Base-by-base conservation (phyloP, 495 filamentous ascomycete genomes). In the Neurospora sp. region DNA sequence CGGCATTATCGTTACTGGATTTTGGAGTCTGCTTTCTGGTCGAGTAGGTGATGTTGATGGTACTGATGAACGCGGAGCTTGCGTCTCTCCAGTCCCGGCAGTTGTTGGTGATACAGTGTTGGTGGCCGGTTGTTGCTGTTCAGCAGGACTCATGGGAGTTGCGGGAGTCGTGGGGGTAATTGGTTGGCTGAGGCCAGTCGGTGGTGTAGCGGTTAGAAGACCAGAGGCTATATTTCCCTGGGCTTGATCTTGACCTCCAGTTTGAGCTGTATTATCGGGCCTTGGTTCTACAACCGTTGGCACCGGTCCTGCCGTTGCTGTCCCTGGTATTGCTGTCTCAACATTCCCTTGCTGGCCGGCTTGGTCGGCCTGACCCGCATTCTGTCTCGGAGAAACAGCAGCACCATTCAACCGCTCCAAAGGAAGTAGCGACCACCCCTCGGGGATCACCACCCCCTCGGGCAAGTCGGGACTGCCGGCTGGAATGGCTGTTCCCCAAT, bases 401-500 rank as follows among this genome's bases (percentile, higher is more conserved):
- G 6, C 80, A 14, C 81, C 81, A n/a, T 87, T 84, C 20, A 88
- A 71, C 18, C 90, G 84, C 45, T 91, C 86, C 12, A 94, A 84
- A 70, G 91, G 91, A 40, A 91, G 81, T 38, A 96, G 78, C 31
- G 88, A 90, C 93, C 93, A 96, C 8, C 93, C 93, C 47, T 86
- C 83, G 3, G 93, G 93, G 39, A 96, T 87, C 14, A 81, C 87
- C 16, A 95, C 83, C 9, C 93, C 92, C 45, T 89, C 87, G 3
- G 93, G 93, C 22, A 95, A 82, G 53, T 91, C 88, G 31, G 87
- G 78, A 77, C 92, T 90, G 22, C 90, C 91, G 16, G 91, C 81
- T 31, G 86, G 84, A 71, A 94, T 85, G 8, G 88, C 80, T 27
- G 82, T 74, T 27, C 82, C 80, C 39, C 82, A 79, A 40, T 82